A percentile compares a stretch with the other conserved stretches of the same genome.
phyloP scores from a whole-genome alignment of 208 protist genomes.

The Trypanosoma conorhini region DNA sequence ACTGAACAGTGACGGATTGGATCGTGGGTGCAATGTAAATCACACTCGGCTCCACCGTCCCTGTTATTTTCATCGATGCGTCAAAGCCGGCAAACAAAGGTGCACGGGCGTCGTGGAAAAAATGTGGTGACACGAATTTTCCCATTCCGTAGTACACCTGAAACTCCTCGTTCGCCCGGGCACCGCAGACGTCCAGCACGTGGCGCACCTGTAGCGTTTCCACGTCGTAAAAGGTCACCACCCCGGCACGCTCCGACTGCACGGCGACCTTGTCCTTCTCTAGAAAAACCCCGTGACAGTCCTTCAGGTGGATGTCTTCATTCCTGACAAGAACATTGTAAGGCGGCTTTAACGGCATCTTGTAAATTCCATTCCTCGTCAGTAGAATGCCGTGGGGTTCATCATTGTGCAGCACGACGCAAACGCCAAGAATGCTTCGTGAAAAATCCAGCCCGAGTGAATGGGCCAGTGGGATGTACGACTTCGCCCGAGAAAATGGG shows the following conservation, averaged over 20 bases:
- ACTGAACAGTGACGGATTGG: slow-evolving; percentile 77
- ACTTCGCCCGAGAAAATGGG: slow-evolving; percentile 35
- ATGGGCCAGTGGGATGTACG: slow-evolving; percentile 52
- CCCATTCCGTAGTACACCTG: slow-evolving; percentile 51
- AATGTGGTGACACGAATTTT: slow-evolving; percentile 53
- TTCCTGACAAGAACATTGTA: slow-evolving; percentile 29
- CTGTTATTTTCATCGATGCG: slow-evolving; percentile 33
- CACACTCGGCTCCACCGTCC: slow-evolving; percentile 36
- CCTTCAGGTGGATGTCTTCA: slow-evolving; percentile 20
- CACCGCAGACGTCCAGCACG: slow-evolving; percentile 17
- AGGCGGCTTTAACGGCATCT: slow-evolving; percentile 26
- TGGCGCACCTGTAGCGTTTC: slow-evolving; percentile 41
- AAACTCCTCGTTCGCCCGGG: slow-evolving; percentile 22
- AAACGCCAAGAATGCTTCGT: slow-evolving; percentile 28
- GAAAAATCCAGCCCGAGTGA: slow-evolving; percentile 39
- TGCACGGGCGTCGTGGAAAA: slow-evolving; percentile 26
- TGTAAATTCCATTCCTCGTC: slow-evolving; percentile 29
- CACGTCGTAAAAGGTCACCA: slow-evolving; percentile 50
- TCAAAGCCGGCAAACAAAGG: slow-evolving; percentile 25
- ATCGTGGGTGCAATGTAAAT: slow-evolving; percentile 53
- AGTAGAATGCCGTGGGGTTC: slow-evolving; percentile 24
- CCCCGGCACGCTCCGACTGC: slow-evolving; percentile 35
- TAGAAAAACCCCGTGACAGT: slow-evolving; percentile 44
- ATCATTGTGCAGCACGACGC: slow-evolving; percentile 11
- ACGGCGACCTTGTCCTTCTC: slow-evolving; percentile 51